Percentiles rank a stretch among this genome's conserved stretches.
Evolutionary conservation across 2,329 filamentous ascomycete genomes (phyloP).

Genomic region (Pseudofabraea citricarpa): DNA sequence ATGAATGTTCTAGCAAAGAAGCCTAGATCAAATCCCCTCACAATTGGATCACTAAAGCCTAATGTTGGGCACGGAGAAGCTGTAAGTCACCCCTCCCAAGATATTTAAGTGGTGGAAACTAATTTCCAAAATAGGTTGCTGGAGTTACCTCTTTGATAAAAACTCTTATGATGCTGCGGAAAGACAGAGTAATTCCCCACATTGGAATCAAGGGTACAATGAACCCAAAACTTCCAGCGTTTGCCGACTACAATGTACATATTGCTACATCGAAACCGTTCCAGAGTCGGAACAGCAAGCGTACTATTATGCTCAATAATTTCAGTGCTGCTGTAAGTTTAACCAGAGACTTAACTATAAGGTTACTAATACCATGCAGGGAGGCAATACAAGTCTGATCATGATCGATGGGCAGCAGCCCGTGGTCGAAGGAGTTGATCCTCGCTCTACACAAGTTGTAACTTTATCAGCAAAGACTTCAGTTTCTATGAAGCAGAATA

Average conservation of each 20-base stretch:
- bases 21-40: slow-evolving; percentile 46
- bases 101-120: too few species aligned
- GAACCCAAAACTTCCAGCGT: slow-evolving; percentile 14
- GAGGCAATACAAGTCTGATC: slow-evolving; percentile 27
- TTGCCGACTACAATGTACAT: slow-evolving; percentile 26
- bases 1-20: slow-evolving; percentile 57
- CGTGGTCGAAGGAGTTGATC: slow-evolving; percentile 28
- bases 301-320: slow-evolving; percentile 36
- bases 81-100: too few species aligned
- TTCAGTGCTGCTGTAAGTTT: slow-evolving; percentile 40
- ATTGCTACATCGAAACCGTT: slow-evolving; percentile 1
- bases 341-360: too few species aligned
- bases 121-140: too few species aligned
- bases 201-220: slow-evolving; percentile 23
- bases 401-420: slow-evolving; percentile 27
- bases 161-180: slow-evolving; percentile 21
- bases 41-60: slow-evolving; percentile 55
- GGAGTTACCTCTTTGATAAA: slow-evolving; percentile 22
- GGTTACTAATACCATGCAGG: too few species aligned
- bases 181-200: slow-evolving; percentile 19
- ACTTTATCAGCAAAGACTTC: slow-evolving; percentile 10
- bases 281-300: slow-evolving; percentile 25
- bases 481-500: slow-evolving; percentile 39
- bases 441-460: slow-evolving; percentile 39
- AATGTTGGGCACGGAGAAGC: slow-evolving; percentile 51